phyloP scores from a whole-genome alignment of 2,329 filamentous ascomycete genomes.

The Ceratocystis huliohia region DNA sequence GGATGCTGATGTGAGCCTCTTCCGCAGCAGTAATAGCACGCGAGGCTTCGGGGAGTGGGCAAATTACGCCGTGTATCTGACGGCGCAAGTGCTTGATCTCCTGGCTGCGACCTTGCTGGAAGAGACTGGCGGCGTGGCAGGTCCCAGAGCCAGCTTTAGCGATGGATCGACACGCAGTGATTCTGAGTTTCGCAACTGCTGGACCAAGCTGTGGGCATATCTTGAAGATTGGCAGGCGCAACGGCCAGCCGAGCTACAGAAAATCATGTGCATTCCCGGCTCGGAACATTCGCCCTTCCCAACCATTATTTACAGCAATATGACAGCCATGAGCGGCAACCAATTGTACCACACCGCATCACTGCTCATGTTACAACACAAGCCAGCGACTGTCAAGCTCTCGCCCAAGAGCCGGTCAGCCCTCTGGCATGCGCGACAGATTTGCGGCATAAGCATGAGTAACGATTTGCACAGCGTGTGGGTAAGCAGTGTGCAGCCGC shows the following conservation, averaged over 20 bases:
- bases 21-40: constrained; percentile 25
- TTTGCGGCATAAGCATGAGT: constrained; percentile 40
- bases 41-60: constrained; percentile 36
- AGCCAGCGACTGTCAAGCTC: constrained; percentile 32
- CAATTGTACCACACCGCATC: constrained; percentile 43
- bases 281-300: constrained; percentile 38
- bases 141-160: constrained; percentile 12
- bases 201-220: constrained; percentile 31
- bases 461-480: constrained; percentile 42
- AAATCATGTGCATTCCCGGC: constrained; percentile 29
- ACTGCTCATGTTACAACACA: constrained; percentile 38
- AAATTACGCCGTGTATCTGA: constrained; percentile 38
- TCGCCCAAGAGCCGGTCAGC: constrained; percentile 29
- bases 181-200: constrained; percentile 25
- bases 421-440: constrained; percentile 41
- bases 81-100: constrained; percentile 34
- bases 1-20: constrained; percentile 28
- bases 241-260: constrained; percentile 29
- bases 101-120: constrained; percentile 25
- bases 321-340: constrained; percentile 41
- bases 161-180: constrained; percentile 22
- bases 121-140: constrained; percentile 18
- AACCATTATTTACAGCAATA: constrained; percentile 38
- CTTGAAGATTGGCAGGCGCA: constrained; percentile 32
- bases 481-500: constrained; percentile 41